Conservation (phyloP, 768 basidiomycete species). For the Lactarius indigo region DNA sequence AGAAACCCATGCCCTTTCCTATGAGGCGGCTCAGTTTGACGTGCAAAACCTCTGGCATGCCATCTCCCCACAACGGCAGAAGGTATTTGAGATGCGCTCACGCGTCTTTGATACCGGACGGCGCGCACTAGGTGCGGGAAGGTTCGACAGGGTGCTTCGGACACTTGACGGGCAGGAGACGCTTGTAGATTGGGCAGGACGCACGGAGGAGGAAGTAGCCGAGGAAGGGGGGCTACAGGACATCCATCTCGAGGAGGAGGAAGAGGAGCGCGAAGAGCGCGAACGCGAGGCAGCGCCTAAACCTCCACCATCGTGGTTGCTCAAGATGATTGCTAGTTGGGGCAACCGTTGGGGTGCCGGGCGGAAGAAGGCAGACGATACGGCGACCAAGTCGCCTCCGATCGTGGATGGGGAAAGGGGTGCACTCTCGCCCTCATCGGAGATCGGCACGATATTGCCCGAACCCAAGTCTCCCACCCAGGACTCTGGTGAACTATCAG, state of each 20-base stretch:
- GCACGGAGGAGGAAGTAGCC: conserved; percentile 74
- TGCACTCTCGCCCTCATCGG: conserved; percentile 7
- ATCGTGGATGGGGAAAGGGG: conserved; percentile 17
- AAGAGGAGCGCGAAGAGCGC: conserved; percentile 53
- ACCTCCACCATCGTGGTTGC: conserved; percentile 67
- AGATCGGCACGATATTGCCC: conserved; percentile 14
- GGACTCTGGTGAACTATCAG: neutral
- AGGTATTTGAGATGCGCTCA: conserved; percentile 62
- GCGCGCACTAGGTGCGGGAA: conserved; percentile 51
- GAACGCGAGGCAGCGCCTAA: conserved; percentile 62
- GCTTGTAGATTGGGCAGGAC: conserved; percentile 62
- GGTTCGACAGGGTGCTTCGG: conserved; percentile 66
- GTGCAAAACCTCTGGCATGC: conserved; percentile 65
- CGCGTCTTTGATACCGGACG: conserved; percentile 64
- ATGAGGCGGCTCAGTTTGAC: conserved; percentile 68
- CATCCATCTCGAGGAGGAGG: conserved; percentile 33
- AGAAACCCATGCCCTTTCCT: conserved; percentile 62
- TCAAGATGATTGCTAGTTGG: conserved; percentile 77
- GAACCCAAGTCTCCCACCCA: conserved; percentile 1
- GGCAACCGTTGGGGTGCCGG: conserved; percentile 52
- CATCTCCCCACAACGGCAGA: conserved; percentile 55
- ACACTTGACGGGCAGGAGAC: conserved; percentile 59
- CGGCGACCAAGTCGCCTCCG: conserved; percentile 14
- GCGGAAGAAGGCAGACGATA: conserved; percentile 23
- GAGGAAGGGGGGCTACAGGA: conserved; percentile 51